A percentile compares a stretch with the other conserved stretches of the same genome.
These are phyloP conservation scores for Tuber indicum DNA, from an alignment of 495 filamentous ascomycete species.

Conservation along the genomic window DNA sequence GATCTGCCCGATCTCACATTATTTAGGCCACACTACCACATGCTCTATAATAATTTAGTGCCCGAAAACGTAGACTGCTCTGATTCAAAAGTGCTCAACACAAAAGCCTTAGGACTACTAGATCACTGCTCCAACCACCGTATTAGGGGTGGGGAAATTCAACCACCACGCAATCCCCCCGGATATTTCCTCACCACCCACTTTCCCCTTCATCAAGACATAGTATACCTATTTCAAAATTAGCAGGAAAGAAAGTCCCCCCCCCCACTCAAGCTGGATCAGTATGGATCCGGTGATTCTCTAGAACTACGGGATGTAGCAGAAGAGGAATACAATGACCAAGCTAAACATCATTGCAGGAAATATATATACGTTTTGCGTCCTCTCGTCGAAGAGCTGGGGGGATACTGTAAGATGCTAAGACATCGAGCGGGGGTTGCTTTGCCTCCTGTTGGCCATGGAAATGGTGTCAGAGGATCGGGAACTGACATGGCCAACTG, in stretches of 20 bases:
- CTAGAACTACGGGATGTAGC: slow-evolving; percentile 58
- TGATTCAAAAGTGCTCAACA: neutral
- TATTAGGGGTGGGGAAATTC: neutral
- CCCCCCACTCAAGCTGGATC: slow-evolving; percentile 60
- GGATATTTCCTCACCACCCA: slow-evolving; percentile 50
- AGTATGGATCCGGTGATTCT: slow-evolving; percentile 49
- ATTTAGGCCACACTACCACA: neutral
- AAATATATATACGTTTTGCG: slow-evolving; percentile 58
- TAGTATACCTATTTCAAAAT: slow-evolving; percentile 57
- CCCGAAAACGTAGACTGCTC: neutral
- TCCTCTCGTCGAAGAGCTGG: slow-evolving; percentile 53
- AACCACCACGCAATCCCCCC: slow-evolving; percentile 52
- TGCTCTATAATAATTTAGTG: neutral
- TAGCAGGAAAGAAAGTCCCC: slow-evolving; percentile 60
- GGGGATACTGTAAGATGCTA: slow-evolving; percentile 60
- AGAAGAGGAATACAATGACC: slow-evolving; percentile 55
- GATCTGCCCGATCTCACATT: neutral
- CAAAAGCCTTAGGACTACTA: neutral
- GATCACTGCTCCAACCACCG: neutral
- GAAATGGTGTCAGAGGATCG: neutral
- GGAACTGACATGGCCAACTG: slow-evolving; percentile 60
- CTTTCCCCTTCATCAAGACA: slow-evolving; percentile 56
- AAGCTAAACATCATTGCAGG: slow-evolving; percentile 59
- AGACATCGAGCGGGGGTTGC: slow-evolving; percentile 58
- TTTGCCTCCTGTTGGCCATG: slow-evolving; percentile 24